A percentile compares a stretch with the other conserved stretches of the same genome.
Evolutionary conservation across 352 stramenopile genomes (phyloP).

Genomic region (Phytopythium mirpurense): DNA sequence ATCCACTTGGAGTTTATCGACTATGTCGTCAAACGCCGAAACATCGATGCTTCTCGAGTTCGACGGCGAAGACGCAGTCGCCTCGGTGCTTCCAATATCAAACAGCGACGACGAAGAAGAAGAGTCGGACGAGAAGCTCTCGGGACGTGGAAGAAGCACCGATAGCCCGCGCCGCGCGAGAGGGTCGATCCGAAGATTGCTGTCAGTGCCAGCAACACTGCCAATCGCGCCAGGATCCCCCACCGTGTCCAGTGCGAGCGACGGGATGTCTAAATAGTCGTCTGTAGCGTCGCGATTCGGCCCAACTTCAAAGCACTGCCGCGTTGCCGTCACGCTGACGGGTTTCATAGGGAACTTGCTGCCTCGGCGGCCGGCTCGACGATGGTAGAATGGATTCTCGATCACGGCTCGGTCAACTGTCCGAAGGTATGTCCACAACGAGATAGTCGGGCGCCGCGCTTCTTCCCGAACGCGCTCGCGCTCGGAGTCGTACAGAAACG

Average conservation of each 20-base stretch:
- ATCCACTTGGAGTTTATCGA: constrained; percentile 17
- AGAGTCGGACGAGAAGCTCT: constrained; percentile 15
- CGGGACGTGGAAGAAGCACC: background rate
- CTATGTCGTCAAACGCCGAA: constrained; percentile 19
- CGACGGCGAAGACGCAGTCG: constrained; percentile 24
- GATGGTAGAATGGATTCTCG: constrained; percentile 69
- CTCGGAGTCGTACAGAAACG: constrained; percentile 96
- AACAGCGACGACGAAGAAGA: constrained; percentile 23
- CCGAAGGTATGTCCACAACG: constrained; percentile 74
- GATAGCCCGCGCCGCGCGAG: background rate
- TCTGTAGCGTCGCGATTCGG: constrained; percentile 9
- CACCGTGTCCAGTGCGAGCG: constrained; percentile 2
- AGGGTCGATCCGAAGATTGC: background rate
- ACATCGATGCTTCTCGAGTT: constrained; percentile 13
- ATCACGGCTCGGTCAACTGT: constrained; percentile 58
- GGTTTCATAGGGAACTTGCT: constrained; percentile 25
- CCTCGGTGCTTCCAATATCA: constrained; percentile 22
- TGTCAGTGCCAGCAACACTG: background rate
- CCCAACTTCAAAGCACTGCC: constrained; percentile 44
- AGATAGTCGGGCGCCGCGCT: constrained; percentile 44
- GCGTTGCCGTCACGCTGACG: constrained; percentile 44
- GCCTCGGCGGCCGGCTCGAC: constrained; percentile 31
- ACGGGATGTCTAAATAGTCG: background rate
- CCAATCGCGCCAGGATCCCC: background rate
- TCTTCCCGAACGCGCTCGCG: constrained; percentile 52